Percentiles rank a stretch among this genome's conserved stretches.
phyloP scores from a whole-genome alignment of 306 rosid species.

The Dryas alaskensis region DNA sequence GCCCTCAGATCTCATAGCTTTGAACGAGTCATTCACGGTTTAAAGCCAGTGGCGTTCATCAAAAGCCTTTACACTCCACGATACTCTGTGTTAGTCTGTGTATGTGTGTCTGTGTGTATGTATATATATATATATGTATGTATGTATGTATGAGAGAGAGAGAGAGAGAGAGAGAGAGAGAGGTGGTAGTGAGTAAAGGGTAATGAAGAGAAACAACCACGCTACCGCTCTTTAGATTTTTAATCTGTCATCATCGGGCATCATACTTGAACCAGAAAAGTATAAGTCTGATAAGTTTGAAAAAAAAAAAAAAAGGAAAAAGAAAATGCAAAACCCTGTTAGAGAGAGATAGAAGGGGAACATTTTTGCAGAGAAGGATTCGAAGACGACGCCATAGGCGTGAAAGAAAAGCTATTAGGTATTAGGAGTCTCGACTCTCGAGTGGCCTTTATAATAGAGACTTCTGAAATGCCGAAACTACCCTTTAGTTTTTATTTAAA shows the following conservation, averaged over 20 bases:
- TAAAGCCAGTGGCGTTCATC: constrained; percentile 23
- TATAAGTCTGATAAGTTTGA: too few relatives aligned
- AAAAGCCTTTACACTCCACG: constrained; percentile 25
- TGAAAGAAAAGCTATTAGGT: too few relatives aligned
- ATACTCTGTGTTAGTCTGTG: not conserved
- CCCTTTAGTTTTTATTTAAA: too few relatives aligned
- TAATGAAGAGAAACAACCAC: constrained; percentile 24
- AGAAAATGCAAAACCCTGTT: too few relatives aligned
- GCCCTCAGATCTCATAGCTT: constrained; percentile 42
- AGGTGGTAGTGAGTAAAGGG: constrained; percentile 15
- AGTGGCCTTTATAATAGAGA: too few relatives aligned
- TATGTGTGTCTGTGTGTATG: not conserved
- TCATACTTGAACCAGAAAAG: not conserved
- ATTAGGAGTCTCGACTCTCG: too few relatives aligned
- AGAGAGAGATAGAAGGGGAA: too few relatives aligned
- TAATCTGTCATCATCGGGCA: constrained; percentile 37
- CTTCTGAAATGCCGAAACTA: too few relatives aligned
- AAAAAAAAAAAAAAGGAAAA: too few relatives aligned
- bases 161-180: not conserved
- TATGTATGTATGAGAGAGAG: not conserved
- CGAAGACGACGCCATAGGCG: too few relatives aligned
- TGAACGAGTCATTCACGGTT: constrained; percentile 18
- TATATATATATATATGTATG: too few relatives aligned
- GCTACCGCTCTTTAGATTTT: constrained; percentile 25
- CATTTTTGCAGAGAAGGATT: too few relatives aligned